phyloP scores from a whole-genome alignment of 2,329 filamentous ascomycete genomes.

The Xylariaceae sp. region DNA sequence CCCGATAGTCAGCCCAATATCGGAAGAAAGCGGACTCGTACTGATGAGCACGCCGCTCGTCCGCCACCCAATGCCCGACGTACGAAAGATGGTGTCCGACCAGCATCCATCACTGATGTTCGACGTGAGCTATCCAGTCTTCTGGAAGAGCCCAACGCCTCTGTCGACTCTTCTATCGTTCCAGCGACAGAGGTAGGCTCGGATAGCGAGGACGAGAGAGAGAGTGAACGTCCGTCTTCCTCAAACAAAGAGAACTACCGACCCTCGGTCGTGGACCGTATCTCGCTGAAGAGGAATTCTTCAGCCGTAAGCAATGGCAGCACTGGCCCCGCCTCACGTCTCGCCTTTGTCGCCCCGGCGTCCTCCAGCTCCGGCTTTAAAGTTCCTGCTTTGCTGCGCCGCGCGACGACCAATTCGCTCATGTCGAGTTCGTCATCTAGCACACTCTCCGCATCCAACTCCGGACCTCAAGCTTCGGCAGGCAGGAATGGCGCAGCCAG shows the following conservation, averaged over 20 bases:
- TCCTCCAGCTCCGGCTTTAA: conserved; percentile 49
- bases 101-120: conserved; percentile 73
- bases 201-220: conserved; percentile 49
- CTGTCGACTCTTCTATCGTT: conserved; percentile 40
- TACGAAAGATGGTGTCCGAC: conserved; percentile 58
- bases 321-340: conserved; percentile 29
- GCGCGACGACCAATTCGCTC: conserved; percentile 65
- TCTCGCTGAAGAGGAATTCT: conserved; percentile 58
- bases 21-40: conserved; percentile 26
- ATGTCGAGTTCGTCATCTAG: conserved; percentile 31
- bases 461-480: conserved; percentile 2
- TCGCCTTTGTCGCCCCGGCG: conserved; percentile 53
- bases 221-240: conserved; percentile 28
- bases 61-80: conserved; percentile 59
- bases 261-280: conserved; percentile 63
- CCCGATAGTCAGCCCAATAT: conserved; percentile 44
- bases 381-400: conserved; percentile 66
- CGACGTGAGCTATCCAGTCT: conserved; percentile 79
- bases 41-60: conserved; percentile 33
- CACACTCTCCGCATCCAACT: conserved; percentile 4
- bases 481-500: conserved; percentile 2
- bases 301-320: conserved; percentile 18
- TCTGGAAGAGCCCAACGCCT: conserved; percentile 62
- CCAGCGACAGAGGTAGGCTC: conserved; percentile 43
- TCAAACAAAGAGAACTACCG: conserved; percentile 48